phyloP scores from a whole-genome alignment of 768 basidiomycete species.

The Sporobolomyces pararoseus region DNA sequence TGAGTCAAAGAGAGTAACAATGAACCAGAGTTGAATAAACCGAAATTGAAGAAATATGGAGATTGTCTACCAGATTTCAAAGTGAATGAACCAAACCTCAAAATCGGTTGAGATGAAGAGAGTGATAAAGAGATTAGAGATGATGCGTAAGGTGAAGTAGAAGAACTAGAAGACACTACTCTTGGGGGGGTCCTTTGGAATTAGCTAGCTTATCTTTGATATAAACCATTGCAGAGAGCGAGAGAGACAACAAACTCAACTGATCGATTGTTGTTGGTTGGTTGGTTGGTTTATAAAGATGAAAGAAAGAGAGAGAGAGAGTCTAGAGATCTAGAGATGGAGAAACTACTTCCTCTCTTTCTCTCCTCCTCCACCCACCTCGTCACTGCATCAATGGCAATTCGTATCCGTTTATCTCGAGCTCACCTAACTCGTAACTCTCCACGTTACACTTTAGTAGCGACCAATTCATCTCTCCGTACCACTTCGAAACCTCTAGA shows the following conservation, averaged over 20 bases:
- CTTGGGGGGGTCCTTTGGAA: too few species aligned
- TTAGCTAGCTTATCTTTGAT: too few species aligned
- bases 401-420: constrained; percentile 79
- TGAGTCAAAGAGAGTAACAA: constrained; percentile 70
- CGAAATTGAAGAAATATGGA: constrained; percentile 97
- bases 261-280: too few species aligned
- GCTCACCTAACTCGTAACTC: constrained; percentile 66
- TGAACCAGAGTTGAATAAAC: constrained; percentile 75
- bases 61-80: constrained; percentile 90
- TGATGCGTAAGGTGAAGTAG: constrained; percentile 24
- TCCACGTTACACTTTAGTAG: constrained; percentile 80
- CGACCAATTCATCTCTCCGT: constrained; percentile 64
- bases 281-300: too few species aligned
- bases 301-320: too few species aligned
- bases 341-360: background rate
- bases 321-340: background rate
- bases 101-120: constrained; percentile 48
- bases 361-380: background rate
- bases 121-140: constrained; percentile 46
- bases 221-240: too few species aligned
- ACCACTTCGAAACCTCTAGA: constrained; percentile 87
- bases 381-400: constrained; percentile 52
- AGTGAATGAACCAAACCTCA: constrained; percentile 77
- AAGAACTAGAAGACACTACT: constrained; percentile 4
- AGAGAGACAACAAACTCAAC: too few species aligned